Evolutionary conservation across 2,329 filamentous ascomycete genomes (phyloP).

Genomic region (Fusarium dimerum): DNA sequence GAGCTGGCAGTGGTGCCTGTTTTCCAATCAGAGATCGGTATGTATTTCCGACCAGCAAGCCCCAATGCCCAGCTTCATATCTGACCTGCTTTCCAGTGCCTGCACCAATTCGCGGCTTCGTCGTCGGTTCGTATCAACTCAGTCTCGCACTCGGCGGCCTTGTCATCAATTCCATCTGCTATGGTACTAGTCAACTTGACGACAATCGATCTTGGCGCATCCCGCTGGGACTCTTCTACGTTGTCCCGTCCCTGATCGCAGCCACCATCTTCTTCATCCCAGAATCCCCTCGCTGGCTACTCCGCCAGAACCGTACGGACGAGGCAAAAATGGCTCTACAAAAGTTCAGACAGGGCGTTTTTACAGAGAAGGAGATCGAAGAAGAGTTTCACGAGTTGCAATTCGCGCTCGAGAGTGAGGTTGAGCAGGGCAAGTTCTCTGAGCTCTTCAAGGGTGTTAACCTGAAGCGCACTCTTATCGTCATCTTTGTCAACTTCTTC

Average conservation of each 20-base stretch:
- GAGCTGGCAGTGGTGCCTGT: slow-evolving; percentile 34
- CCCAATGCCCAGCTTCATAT: background rate
- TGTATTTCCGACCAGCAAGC: accelerated
- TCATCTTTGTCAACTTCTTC: slow-evolving; percentile 30
- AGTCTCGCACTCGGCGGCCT: slow-evolving; percentile 29
- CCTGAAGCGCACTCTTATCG: slow-evolving; percentile 26
- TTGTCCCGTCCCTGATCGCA: slow-evolving; percentile 16
- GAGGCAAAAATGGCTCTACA: slow-evolving; percentile 11
- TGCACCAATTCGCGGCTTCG: slow-evolving; percentile 32
- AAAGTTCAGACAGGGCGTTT: slow-evolving; percentile 9
- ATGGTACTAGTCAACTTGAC: slow-evolving; percentile 18
- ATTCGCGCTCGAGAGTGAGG: slow-evolving; percentile 13
- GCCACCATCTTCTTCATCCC: slow-evolving; percentile 23
- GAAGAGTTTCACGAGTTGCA: slow-evolving; percentile 14
- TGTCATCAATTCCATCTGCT: slow-evolving; percentile 27
- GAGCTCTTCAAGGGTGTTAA: slow-evolving; percentile 11
- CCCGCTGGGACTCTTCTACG: slow-evolving; percentile 24
- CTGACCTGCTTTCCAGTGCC: slow-evolving; percentile 19
- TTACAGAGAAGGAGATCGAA: slow-evolving; percentile 20
- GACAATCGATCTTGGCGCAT: slow-evolving; percentile 26
- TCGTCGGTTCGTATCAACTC: slow-evolving; percentile 38
- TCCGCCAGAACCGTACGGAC: slow-evolving; percentile 16
- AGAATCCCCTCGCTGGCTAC: slow-evolving; percentile 29
- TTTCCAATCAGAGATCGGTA: slow-evolving; percentile 36
- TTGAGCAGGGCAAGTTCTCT: slow-evolving; percentile 13